These are phyloP conservation scores for Exophiala oligosperma DNA, from an alignment of 2,329 filamentous ascomycete species.

Conservation along the genomic window DNA sequence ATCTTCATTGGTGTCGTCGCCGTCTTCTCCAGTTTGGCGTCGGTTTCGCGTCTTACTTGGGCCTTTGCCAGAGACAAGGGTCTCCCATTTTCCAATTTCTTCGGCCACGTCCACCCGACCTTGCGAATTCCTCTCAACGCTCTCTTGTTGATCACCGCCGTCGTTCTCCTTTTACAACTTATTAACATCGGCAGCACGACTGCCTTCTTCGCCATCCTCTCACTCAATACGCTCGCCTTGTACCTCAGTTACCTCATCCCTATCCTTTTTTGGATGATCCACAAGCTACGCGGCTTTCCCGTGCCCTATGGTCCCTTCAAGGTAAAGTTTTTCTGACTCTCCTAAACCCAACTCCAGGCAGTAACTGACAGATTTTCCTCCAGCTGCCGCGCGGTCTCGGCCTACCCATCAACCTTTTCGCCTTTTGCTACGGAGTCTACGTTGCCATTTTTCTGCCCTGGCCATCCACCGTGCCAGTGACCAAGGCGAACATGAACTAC, in stretches of 20 bases:
- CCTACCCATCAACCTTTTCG: constrained; percentile 33
- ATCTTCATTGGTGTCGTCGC: constrained; percentile 49
- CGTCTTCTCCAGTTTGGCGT: constrained; percentile 50
- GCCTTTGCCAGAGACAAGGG: constrained; percentile 47
- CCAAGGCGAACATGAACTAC: constrained; percentile 36
- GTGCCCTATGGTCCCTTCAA: constrained; percentile 31
- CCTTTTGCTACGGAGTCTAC: constrained; percentile 33
- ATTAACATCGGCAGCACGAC: constrained; percentile 27
- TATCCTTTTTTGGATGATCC: constrained; percentile 46
- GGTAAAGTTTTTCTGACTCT: not conserved
- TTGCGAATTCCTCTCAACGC: constrained; percentile 18
- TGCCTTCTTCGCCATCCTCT: constrained; percentile 30
- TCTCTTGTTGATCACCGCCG: constrained; percentile 16
- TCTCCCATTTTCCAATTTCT: constrained; percentile 43
- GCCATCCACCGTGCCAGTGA: constrained; percentile 33
- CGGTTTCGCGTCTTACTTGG: constrained; percentile 48
- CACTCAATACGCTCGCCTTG: constrained; percentile 38
- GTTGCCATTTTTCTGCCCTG: constrained; percentile 36
- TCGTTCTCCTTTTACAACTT: constrained; percentile 20
- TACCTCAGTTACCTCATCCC: constrained; percentile 50
- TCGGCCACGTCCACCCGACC: constrained; percentile 38
- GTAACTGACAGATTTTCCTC: not conserved
- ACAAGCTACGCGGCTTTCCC: constrained; percentile 24
- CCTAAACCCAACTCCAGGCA: not conserved
- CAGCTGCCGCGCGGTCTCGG: constrained; percentile 26